Evolutionary conservation across 78 protist genomes (phyloP).

Genomic region (Cyanophora paradoxa): DNA sequence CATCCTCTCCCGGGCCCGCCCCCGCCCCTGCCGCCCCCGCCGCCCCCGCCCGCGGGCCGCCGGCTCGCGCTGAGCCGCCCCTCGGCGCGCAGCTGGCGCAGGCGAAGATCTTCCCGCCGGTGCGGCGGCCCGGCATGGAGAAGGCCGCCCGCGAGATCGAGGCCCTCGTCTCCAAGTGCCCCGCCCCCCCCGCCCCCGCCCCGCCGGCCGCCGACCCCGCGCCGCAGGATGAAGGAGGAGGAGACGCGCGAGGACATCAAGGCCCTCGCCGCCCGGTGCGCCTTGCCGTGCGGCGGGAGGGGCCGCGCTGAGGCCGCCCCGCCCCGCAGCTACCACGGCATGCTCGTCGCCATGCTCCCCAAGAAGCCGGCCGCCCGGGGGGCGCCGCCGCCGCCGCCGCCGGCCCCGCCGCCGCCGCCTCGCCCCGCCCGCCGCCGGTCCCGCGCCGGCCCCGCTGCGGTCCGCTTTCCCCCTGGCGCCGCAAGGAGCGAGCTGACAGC

Average conservation of each 20-base stretch:
- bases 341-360: not conserved
- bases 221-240: not conserved
- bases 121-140: not conserved
- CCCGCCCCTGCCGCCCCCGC: not conserved
- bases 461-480: no score
- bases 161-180: no score
- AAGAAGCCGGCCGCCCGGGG: no score
- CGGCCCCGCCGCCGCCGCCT: no score
- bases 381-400: no score
- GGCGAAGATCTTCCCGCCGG: not conserved
- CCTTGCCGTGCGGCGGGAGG: no score
- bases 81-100: not conserved
- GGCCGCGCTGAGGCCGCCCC: no score
- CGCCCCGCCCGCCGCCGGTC: no score
- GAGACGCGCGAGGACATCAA: slow-evolving; percentile 10
- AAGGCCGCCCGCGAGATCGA: not conserved
- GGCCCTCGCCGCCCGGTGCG: not conserved
- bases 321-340: not conserved
- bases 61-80: not conserved
- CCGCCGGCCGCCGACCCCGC: no score
- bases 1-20: not conserved
- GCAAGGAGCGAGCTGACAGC: no score
- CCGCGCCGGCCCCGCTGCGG: no score
- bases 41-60: not conserved
- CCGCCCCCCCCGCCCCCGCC: no score